Conservation (phyloP, 106 monocot species). For the Phalaenopsis equestris region DNA sequence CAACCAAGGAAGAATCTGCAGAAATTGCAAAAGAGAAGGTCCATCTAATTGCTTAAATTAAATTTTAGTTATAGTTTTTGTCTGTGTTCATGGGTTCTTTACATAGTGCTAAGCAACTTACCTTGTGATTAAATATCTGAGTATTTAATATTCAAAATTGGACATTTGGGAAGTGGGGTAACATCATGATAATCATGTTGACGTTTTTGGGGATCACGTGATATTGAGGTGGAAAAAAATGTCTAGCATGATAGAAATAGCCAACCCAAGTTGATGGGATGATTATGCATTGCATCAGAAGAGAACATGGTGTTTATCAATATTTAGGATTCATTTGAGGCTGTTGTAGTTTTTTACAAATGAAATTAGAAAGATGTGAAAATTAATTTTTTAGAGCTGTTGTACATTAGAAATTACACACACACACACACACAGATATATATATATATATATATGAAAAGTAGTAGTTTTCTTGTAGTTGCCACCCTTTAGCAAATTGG, state of each 20-base stretch:
- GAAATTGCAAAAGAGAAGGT: slow-evolving; percentile 97
- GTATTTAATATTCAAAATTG: background rate
- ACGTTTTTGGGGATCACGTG: background rate
- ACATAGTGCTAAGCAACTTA: background rate
- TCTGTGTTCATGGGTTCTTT: background rate
- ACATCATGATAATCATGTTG: too few species aligned
- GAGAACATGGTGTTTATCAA: background rate
- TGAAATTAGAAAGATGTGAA: too few species aligned
- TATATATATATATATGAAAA: too few species aligned
- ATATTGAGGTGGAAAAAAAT: background rate
- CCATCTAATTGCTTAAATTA: background rate
- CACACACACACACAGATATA: too few species aligned
- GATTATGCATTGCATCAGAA: background rate
- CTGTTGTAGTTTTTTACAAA: too few species aligned
- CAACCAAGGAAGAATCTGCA: slow-evolving; percentile 75
- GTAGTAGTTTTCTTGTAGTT: too few species aligned
- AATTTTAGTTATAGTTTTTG: background rate
- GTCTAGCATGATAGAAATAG: background rate
- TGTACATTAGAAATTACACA: too few species aligned
- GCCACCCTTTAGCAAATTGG: too few species aligned
- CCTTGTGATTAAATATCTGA: slow-evolving; percentile 2
- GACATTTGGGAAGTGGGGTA: too few species aligned
- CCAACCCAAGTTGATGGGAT: background rate
- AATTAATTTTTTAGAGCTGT: too few species aligned
- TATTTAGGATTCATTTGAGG: background rate